phyloP scores from a whole-genome alignment of 2,329 filamentous ascomycete species.

The Byssoonygena ceratinophila region DNA sequence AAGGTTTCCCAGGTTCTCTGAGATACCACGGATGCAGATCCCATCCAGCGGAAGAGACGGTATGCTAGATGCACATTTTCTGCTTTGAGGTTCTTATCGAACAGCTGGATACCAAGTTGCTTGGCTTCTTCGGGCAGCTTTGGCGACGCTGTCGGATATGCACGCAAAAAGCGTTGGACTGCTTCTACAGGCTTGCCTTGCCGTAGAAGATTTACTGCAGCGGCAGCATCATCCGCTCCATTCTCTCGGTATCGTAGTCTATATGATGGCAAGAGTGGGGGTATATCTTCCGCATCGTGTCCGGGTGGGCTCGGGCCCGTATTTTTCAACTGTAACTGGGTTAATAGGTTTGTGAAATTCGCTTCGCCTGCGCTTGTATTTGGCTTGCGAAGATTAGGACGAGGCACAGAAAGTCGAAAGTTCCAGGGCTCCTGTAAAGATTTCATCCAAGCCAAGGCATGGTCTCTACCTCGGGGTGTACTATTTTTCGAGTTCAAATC shows the following conservation, averaged over 20 bases:
- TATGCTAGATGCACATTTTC: slow-evolving; percentile 33
- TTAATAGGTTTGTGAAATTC: slow-evolving; percentile 1
- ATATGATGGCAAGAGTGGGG: background rate
- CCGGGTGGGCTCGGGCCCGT: background rate
- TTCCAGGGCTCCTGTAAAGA: slow-evolving; percentile 5
- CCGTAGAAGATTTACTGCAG: slow-evolving; percentile 20
- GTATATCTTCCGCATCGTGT: background rate
- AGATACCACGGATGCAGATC: slow-evolving; percentile 25
- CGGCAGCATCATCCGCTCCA: background rate
- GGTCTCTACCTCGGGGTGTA: background rate
- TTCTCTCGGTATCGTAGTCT: slow-evolving; percentile 1
- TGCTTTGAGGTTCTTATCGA: slow-evolving; percentile 29
- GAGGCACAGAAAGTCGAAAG: background rate
- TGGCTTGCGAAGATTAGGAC: background rate
- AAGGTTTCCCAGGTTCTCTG: slow-evolving; percentile 30
- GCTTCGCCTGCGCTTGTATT: background rate
- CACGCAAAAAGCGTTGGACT: slow-evolving; percentile 29
- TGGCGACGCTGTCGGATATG: slow-evolving; percentile 18
- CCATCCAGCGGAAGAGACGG: slow-evolving; percentile 28
- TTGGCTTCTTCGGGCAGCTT: slow-evolving; percentile 20
- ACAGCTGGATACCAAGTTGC: slow-evolving; percentile 25
- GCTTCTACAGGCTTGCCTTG: slow-evolving; percentile 27
- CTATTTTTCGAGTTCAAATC: background rate
- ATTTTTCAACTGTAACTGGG: slow-evolving; percentile 3
- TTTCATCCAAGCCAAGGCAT: slow-evolving; percentile 9